These are phyloP conservation scores for Didymosphaeria variabile DNA, from an alignment of 2,329 filamentous ascomycete species.

Conservation along the genomic window DNA sequence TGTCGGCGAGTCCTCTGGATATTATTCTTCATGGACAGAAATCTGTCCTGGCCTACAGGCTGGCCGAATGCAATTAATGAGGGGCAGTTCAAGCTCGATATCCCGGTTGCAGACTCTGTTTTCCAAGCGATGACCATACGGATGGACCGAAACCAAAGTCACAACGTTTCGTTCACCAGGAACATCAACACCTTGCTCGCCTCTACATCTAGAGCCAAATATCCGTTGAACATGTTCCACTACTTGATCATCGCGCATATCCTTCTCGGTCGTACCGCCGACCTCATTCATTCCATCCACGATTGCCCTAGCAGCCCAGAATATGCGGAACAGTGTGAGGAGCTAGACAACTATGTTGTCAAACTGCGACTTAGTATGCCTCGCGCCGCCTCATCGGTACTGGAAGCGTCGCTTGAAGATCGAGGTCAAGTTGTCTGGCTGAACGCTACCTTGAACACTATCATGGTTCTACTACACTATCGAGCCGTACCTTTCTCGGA, in stretches of 20 bases:
- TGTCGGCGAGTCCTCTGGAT: slow-evolving; percentile 41
- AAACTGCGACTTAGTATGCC: slow-evolving; percentile 41
- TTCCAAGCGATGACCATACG: slow-evolving; percentile 34
- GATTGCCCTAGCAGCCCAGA: slow-evolving; percentile 30
- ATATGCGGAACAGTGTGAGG: slow-evolving; percentile 33
- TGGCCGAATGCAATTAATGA: slow-evolving; percentile 42
- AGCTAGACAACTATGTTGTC: slow-evolving; percentile 35
- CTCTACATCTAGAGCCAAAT: slow-evolving; percentile 16
- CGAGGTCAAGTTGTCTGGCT: slow-evolving; percentile 39
- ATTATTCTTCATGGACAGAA: slow-evolving; percentile 42
- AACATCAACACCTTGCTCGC: slow-evolving; percentile 34
- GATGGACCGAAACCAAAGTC: not conserved
- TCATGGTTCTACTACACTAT: slow-evolving; percentile 37
- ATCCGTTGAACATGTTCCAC: slow-evolving; percentile 32
- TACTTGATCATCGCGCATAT: slow-evolving; percentile 38
- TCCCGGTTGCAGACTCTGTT: slow-evolving; percentile 32
- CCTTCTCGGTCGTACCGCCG: slow-evolving; percentile 37
- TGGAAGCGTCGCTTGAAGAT: slow-evolving; percentile 29
- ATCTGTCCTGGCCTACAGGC: slow-evolving; percentile 37
- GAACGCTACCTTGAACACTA: slow-evolving; percentile 33
- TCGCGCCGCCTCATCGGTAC: slow-evolving; percentile 30
- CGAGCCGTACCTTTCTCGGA: slow-evolving; percentile 16
- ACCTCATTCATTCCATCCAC: slow-evolving; percentile 41
- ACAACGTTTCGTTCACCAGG: slow-evolving; percentile 31
- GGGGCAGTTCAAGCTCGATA: slow-evolving; percentile 41